Conservation (phyloP, 768 basidiomycete species). For the Collybiopsis luxurians region DNA sequence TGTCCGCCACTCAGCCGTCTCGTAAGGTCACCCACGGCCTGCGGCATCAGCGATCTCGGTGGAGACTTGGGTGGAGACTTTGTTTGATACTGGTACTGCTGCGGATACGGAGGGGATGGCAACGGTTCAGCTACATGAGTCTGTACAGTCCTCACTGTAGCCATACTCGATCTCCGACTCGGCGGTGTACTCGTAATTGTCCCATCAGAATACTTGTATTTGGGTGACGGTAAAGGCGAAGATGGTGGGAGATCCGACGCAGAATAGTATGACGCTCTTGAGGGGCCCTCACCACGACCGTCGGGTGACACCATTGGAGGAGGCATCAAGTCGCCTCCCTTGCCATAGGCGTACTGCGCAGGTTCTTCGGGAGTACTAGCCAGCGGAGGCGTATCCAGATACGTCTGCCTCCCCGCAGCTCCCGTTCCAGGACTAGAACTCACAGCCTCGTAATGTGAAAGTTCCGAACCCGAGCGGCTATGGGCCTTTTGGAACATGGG, state of each 20-base stretch:
- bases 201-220: slow-evolving; percentile 43
- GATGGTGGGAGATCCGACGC: slow-evolving; percentile 60
- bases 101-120: slow-evolving; percentile 14
- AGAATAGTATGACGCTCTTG: slow-evolving; percentile 66
- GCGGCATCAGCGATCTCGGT: slow-evolving; percentile 4
- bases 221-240: slow-evolving; percentile 56
- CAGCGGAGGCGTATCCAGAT: slow-evolving; percentile 41
- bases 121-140: neutral
- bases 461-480: slow-evolving; percentile 61
- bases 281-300: slow-evolving; percentile 22
- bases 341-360: slow-evolving; percentile 17
- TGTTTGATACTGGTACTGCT: slow-evolving; percentile 9
- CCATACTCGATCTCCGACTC: slow-evolving; percentile 35
- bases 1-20: slow-evolving; percentile 11
- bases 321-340: slow-evolving; percentile 8
- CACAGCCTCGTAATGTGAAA: slow-evolving; percentile 53
- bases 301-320: slow-evolving; percentile 6
- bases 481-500: slow-evolving; percentile 72
- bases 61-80: slow-evolving; percentile 17
- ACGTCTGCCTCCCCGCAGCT: slow-evolving; percentile 43
- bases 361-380: slow-evolving; percentile 23
- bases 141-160: slow-evolving; percentile 18
- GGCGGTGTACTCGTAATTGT: slow-evolving; percentile 44
- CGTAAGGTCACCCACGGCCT: neutral
- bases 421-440: slow-evolving; percentile 27